Evolutionary conservation across 2,329 filamentous ascomycete species (phyloP), one percentile per base, ranked within the genome.

Genomic region (Aspergillus terreus): DNA sequence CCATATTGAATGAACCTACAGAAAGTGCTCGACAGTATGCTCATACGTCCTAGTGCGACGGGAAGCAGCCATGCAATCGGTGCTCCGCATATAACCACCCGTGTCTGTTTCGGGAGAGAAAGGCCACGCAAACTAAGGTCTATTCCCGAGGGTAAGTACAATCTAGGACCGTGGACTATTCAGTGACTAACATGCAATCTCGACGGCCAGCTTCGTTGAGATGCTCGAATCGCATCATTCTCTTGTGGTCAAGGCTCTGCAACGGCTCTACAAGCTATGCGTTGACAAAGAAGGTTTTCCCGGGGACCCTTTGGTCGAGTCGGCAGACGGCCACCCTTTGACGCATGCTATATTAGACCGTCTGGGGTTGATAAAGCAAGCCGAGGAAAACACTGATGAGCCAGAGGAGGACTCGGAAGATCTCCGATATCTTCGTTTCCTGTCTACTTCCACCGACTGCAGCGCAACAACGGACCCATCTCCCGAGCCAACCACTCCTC

Each of bases 201-300:
- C 21, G n/a, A 21, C 11, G 52, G 10, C 45, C 32, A 75, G 72
- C 44, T 75, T 74, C 41, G 72, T 75, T 35, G 71, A 75, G 52
- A 74, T 75, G 70, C 67, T 75, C 30, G 70, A 74, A 54, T 74
- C 71, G 5, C 70, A 74, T 30, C 71, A 74, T 51, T 71, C 70
- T 4, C 55, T 74, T 7, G 71, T 73, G 4, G 69, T 75, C 40
- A 73, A 73, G 55, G 72, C 70, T 1, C 58, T 75, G 4, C 71
- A 74, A 55, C 66, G 69, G 51, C 58, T 74, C 32, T 73, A 75
- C 59, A 72, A 68, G 43, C 64, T 69, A 55, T 75, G 70, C 53
- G 53, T 72, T 42, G 69, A 67, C 55, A 72, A 73, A 27, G 70
- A 75, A 58, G 69, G 69, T 14, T 74, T 75, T 46, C 72, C 72